Conservation (phyloP, 2,329 filamentous ascomycete genomes). For the Penicillium hordei region DNA sequence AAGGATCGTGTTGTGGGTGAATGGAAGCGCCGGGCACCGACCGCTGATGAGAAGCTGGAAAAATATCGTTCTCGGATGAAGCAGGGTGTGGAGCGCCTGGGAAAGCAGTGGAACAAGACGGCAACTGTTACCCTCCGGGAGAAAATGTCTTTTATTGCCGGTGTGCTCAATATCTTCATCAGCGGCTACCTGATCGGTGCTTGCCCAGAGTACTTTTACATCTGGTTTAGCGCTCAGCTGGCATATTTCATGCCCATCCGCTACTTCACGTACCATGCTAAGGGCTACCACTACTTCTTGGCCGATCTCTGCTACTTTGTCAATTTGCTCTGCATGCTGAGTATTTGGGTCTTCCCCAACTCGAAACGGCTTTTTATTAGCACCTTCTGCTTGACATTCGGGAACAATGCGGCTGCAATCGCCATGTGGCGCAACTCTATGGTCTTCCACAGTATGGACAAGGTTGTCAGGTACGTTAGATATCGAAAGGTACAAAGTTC, state of each 20-base stretch:
- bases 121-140: slow-evolving; percentile 85
- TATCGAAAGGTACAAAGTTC: neutral
- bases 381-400: slow-evolving; percentile 87
- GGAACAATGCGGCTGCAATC: slow-evolving; percentile 96
- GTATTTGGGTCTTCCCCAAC: slow-evolving; percentile 84
- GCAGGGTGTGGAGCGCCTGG: slow-evolving; percentile 81
- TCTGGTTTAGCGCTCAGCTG: slow-evolving; percentile 87
- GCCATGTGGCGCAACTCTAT: slow-evolving; percentile 99
- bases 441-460: slow-evolving; percentile 98
- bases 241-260: slow-evolving; percentile 97
- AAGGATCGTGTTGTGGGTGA: slow-evolving; percentile 88
- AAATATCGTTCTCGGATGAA: slow-evolving; percentile 88
- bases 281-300: slow-evolving; percentile 94
- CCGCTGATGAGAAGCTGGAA: slow-evolving; percentile 87
- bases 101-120: slow-evolving; percentile 82
- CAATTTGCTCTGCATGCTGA: slow-evolving; percentile 79
- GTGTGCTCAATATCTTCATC: slow-evolving; percentile 95
- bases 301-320: slow-evolving; percentile 98
- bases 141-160: slow-evolving; percentile 94
- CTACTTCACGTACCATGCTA: slow-evolving; percentile 84
- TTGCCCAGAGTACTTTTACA: slow-evolving; percentile 79
- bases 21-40: slow-evolving; percentile 81
- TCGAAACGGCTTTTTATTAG: slow-evolving; percentile 92
- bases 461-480: slow-evolving; percentile 73
- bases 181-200: slow-evolving; percentile 91